Percentiles rank a stretch among this genome's conserved stretches.
Evolutionary conservation across 257 asterid species (phyloP).

Genomic region (Ajuga chamaepitys): DNA sequence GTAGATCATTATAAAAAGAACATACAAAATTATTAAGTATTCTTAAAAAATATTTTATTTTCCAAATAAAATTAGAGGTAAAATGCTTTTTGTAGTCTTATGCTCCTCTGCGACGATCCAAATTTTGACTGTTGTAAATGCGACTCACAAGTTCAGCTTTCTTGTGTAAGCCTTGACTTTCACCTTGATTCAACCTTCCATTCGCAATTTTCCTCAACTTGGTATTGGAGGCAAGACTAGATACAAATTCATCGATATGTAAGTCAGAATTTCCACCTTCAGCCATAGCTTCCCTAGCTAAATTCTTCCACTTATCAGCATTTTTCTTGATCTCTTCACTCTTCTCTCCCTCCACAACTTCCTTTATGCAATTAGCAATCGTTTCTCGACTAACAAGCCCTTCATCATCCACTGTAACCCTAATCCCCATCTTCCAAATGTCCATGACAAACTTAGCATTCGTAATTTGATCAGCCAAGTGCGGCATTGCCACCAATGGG

Average conservation of each 20-base stretch:
- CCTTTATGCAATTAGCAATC: background rate
- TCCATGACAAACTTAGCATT: conserved; percentile 25
- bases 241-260: conserved; percentile 19
- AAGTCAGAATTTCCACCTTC: conserved; percentile 22
- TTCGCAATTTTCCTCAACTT: too few relatives aligned
- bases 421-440: conserved; percentile 19
- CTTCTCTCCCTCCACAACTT: conserved; percentile 13
- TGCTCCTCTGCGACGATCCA: too few relatives aligned
- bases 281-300: conserved; percentile 15
- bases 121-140: too few relatives aligned
- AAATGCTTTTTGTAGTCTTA: too few relatives aligned
- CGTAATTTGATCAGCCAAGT: conserved; percentile 24
- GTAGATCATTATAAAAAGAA: too few relatives aligned
- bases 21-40: too few relatives aligned
- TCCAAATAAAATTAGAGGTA: too few relatives aligned
- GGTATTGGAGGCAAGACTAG: too few relatives aligned
- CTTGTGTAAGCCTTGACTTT: too few relatives aligned
- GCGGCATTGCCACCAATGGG: conserved; percentile 27
- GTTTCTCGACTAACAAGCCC: conserved; percentile 5
- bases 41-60: too few relatives aligned
- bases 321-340: conserved; percentile 8
- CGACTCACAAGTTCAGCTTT: too few relatives aligned
- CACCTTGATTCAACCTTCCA: too few relatives aligned
- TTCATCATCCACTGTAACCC: background rate
- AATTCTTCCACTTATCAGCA: conserved; percentile 19